Evolutionary conservation across 148 eudicot species (phyloP), one percentile per base, ranked within the genome.

Genomic region (Silene uniflora): DNA sequence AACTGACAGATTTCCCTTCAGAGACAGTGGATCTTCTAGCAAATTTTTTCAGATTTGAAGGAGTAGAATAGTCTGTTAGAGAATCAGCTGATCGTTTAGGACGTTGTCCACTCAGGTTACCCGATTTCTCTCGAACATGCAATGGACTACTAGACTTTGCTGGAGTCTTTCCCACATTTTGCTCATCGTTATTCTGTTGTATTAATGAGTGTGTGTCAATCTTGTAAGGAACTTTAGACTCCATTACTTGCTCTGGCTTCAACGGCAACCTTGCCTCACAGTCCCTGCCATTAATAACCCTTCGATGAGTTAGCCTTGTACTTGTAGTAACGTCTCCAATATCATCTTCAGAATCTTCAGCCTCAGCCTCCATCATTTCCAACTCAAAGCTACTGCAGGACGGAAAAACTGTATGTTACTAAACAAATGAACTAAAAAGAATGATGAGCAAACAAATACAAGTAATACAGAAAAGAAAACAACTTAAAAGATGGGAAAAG

Each of bases 301-400:
- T 83, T 17, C 62, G 83, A 12, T 61, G 65, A 49, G 25, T 46
- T 67, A 62, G 56, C 69, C 75, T 69, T 62, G 67, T 49, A 56
- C 75, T 69, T 62, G 67, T 49, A 56, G 84, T 67, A 27, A 62
- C 7, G 24, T 74, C 83, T 80, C 77, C 86, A 61, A 78, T 73
- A 78, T 90, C 97, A 7, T 89, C 98, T 77, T 92, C 97, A 61
- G 97, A 92, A 87, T 95, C 99, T 86, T 88, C 84, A 42, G 88
- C 92, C 83, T 89, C 90, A 73, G 87, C 87, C 72, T 86, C 90
- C 91, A 88, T 78, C 85, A 81, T 69, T 75, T 92, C 97, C 87
- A 92, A 78, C 67, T 95, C 99, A 83, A 84, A 87, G 66, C 89
- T 86, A 89, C 99, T 95, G 88, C 56, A 67, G 21, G 42, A 62